Conservation (phyloP, 257 asterid species). For the Solanum microdontum region DNA sequence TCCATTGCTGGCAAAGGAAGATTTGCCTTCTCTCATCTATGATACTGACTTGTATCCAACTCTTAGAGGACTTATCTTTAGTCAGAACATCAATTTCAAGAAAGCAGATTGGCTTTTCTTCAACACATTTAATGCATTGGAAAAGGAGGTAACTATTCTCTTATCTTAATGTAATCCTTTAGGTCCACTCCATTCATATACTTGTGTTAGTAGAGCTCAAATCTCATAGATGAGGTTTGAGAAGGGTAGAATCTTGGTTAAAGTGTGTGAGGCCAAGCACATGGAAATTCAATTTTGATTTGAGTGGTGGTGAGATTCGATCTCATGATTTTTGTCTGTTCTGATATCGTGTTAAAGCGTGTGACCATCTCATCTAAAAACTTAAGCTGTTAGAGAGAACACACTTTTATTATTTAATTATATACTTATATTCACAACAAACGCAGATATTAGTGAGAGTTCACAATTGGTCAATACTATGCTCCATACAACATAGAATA, state of each 20-base stretch:
- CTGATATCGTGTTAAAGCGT: too few relatives aligned
- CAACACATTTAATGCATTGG: slow-evolving; percentile 15
- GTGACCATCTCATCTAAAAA: too few relatives aligned
- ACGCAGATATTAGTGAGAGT: not conserved
- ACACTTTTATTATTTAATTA: too few relatives aligned
- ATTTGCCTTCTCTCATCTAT: slow-evolving; percentile 28
- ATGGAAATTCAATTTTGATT: too few relatives aligned
- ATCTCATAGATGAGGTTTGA: not conserved
- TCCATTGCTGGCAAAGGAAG: not conserved
- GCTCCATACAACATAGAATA: not conserved
- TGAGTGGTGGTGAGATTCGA: too few relatives aligned
- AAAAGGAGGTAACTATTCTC: not conserved
- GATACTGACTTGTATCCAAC: slow-evolving; percentile 6
- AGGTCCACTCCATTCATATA: not conserved
- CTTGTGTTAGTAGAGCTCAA: not conserved
- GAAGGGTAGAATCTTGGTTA: not conserved
- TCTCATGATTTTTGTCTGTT: too few relatives aligned
- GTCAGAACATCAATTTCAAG: slow-evolving; percentile 21
- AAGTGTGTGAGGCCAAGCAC: too few relatives aligned
- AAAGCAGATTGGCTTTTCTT: slow-evolving; percentile 32
- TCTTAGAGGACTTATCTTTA: not conserved
- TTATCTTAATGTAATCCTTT: not conserved
- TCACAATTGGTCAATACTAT: not conserved
- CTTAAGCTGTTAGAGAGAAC: too few relatives aligned
- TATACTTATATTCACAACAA: too few relatives aligned